Conservation (phyloP, 1,284 basidiomycete species). For the Irpex sp. region DNA sequence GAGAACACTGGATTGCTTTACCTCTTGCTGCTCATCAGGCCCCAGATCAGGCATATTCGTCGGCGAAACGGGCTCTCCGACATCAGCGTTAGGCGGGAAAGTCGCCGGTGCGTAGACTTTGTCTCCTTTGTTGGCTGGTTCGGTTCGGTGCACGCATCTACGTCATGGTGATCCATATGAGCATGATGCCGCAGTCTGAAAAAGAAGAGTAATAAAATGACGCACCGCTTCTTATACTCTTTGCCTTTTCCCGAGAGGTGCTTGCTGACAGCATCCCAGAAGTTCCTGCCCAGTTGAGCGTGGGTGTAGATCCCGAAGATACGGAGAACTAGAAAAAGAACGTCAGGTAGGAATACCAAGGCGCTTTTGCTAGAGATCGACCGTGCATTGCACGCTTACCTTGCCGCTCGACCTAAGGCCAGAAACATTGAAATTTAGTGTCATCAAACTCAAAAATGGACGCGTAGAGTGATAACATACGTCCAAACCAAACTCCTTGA, state of each 20-base stretch:
- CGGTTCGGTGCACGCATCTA: conserved; percentile 44
- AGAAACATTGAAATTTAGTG: neutral
- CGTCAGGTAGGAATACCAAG: neutral
- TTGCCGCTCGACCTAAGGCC: conserved; percentile 46
- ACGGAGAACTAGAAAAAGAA: conserved; percentile 38
- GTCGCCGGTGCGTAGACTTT: conserved; percentile 37
- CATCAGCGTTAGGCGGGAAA: conserved; percentile 21
- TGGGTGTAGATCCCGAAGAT: conserved; percentile 68
- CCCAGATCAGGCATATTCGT: conserved; percentile 25
- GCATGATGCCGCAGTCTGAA: neutral
- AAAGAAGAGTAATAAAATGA: neutral
- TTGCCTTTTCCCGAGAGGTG: conserved; percentile 50
- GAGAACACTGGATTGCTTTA: conserved; percentile 18
- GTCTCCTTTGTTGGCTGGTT: conserved; percentile 32
- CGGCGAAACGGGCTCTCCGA: conserved; percentile 9
- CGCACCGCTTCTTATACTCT: conserved; percentile 47
- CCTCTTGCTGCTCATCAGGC: conserved; percentile 42
- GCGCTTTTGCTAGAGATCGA: neutral
- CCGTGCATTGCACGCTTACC: conserved; percentile 29
- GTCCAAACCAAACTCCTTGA: conserved; percentile 45
- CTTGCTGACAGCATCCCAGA: conserved; percentile 55
- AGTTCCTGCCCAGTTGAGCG: conserved; percentile 46
- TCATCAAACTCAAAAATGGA: neutral
- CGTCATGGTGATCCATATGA: neutral
- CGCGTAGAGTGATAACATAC: conserved; percentile 30